phyloP scores from a whole-genome alignment of 768 basidiomycete species.

The Termitomyces sp. region DNA sequence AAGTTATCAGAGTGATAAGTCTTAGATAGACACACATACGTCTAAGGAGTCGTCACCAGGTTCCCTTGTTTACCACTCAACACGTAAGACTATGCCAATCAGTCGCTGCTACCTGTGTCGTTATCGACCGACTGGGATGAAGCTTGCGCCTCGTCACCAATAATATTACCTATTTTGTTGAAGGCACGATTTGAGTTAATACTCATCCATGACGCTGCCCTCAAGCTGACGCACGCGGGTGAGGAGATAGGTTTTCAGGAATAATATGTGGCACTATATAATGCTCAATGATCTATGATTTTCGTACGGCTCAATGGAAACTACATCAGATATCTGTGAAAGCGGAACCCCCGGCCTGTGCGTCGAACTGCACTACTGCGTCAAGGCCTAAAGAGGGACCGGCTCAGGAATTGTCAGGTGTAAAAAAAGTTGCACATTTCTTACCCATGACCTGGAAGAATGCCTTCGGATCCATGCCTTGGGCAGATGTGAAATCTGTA shows the following conservation, averaged over 20 bases:
- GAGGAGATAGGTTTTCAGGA: not conserved
- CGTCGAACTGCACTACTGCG: constrained; percentile 49
- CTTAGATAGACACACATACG: too few species aligned
- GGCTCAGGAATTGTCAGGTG: not conserved
- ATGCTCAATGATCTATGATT: not conserved
- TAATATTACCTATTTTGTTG: too few species aligned
- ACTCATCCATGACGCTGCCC: not conserved
- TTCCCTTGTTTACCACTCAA: too few species aligned
- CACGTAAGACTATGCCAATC: too few species aligned
- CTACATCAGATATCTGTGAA: constrained; percentile 41
- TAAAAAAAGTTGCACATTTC: constrained; percentile 8
- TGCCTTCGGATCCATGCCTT: constrained; percentile 70
- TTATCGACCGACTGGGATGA: too few species aligned
- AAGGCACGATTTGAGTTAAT: not conserved
- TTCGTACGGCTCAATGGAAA: not conserved
- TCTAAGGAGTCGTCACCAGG: too few species aligned
- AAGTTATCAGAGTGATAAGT: too few species aligned
- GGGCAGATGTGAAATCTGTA: constrained; percentile 54
- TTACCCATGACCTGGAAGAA: constrained; percentile 77
- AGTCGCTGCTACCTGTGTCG: too few species aligned
- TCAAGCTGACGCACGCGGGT: not conserved
- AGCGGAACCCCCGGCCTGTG: constrained; percentile 51
- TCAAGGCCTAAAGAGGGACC: constrained; percentile 34
- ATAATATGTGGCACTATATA: too few species aligned
- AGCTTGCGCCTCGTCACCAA: too few species aligned